Percentiles rank a stretch among this genome's conserved stretches.
These are phyloP conservation scores for Pontederia paniculata DNA, from an alignment of 176 grass and related monocot species.

Conservation along the genomic window DNA sequence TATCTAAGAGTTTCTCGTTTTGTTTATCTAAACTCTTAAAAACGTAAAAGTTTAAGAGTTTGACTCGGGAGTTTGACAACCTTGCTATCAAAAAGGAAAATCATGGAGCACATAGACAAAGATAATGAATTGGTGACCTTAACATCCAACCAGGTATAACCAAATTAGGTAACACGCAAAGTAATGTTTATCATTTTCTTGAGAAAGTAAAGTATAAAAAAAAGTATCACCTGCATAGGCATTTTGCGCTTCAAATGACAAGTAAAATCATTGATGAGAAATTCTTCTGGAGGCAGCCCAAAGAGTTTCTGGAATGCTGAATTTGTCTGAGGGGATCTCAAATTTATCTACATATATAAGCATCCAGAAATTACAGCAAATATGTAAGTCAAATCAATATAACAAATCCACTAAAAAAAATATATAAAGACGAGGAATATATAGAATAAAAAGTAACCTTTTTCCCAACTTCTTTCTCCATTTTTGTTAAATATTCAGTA, in stretches of 20 bases:
- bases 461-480: conserved; percentile 94
- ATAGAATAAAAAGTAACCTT: conserved; percentile 38
- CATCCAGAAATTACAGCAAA: conserved; percentile 7
- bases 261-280: conserved; percentile 99
- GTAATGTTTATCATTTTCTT: background rate
- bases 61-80: too few relatives aligned
- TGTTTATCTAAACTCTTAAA: too few relatives aligned
- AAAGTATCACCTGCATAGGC: conserved; percentile 51
- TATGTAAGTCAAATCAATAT: conserved; percentile 4
- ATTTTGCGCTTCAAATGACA: conserved; percentile 95
- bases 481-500: conserved; percentile 69
- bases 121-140: background rate
- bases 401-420: background rate
- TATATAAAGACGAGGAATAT: background rate
- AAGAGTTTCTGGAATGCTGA: conserved; percentile 86
- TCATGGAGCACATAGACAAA: background rate
- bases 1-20: too few relatives aligned
- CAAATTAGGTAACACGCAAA: background rate
- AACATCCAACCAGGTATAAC: background rate
- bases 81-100: background rate
- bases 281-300: conserved; percentile 78
- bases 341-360: conserved; percentile 55
- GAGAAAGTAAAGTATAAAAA: too few relatives aligned
- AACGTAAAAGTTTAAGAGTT: too few relatives aligned
- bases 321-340: conserved; percentile 84